phyloP scores from a whole-genome alignment of 371 early-diverging fungal species.

The Umbelopsis sp. region DNA sequence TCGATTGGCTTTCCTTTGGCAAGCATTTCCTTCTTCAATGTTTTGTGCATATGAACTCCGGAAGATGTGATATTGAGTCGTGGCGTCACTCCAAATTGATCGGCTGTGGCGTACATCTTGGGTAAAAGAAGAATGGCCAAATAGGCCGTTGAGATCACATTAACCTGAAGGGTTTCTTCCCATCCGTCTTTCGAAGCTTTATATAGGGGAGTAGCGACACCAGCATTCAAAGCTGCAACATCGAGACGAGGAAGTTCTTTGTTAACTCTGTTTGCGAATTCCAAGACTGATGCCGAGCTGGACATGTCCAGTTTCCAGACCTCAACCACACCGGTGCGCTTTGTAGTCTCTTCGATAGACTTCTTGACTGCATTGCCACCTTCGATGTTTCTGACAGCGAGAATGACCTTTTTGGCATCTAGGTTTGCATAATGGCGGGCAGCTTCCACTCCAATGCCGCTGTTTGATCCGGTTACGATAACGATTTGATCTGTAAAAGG shows the following conservation, averaged over 20 bases:
- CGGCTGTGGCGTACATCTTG: neutral
- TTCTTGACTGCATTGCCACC: neutral
- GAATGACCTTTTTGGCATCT: neutral
- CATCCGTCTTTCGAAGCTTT: neutral
- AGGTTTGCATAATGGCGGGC: neutral
- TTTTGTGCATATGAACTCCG: neutral
- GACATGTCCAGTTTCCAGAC: neutral
- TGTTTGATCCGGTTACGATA: neutral
- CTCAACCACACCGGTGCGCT: neutral
- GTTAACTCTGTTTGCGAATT: neutral
- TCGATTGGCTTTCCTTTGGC: neutral
- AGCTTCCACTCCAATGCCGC: neutral
- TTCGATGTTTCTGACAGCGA: neutral
- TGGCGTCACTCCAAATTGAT: neutral
- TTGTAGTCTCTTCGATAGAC: neutral
- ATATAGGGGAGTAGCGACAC: neutral
- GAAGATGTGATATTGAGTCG: neutral
- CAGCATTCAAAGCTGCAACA: constrained; percentile 2
- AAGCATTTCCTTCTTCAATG: neutral
- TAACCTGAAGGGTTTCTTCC: neutral
- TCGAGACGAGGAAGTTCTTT: neutral
- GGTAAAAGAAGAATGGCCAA: neutral
- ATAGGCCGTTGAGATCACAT: neutral
- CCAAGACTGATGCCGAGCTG: neutral
- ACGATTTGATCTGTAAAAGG: constrained; percentile 10